Evolutionary conservation across 2,329 filamentous ascomycete species (phyloP).

Genomic region (Cladosporium sp.): DNA sequence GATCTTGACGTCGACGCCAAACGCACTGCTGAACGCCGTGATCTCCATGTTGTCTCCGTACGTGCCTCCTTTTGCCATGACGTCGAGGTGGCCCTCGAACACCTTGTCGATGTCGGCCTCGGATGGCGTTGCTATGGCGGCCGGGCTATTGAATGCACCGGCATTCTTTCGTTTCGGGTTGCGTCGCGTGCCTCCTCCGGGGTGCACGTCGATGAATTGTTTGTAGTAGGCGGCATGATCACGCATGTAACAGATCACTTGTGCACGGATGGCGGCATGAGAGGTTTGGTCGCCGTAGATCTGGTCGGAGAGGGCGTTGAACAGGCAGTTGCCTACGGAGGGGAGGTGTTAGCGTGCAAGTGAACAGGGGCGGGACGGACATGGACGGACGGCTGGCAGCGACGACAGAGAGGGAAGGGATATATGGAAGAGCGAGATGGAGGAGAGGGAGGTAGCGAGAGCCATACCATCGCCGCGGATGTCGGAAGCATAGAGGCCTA

Average conservation of each 20-base stretch:
- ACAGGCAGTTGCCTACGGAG: constrained; percentile 59
- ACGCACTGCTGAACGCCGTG: constrained; percentile 57
- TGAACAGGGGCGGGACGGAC: constrained; percentile 1
- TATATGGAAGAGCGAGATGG: background rate
- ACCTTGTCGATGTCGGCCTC: constrained; percentile 47
- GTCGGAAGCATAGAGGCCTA: constrained; percentile 53
- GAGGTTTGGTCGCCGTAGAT: constrained; percentile 55
- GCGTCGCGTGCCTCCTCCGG: constrained; percentile 49
- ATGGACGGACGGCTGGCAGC: constrained; percentile 1
- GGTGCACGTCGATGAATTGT: constrained; percentile 53
- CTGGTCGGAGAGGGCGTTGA: constrained; percentile 62
- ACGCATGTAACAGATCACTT: constrained; percentile 57
- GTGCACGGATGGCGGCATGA: constrained; percentile 52
- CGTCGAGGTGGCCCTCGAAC: constrained; percentile 51
- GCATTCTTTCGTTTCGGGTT: constrained; percentile 54
- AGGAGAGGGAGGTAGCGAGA: background rate
- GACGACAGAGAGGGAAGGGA: background rate
- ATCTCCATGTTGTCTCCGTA: constrained; percentile 65
- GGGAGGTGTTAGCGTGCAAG: constrained; percentile 15
- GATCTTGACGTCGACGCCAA: constrained; percentile 56
- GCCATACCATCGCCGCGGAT: constrained; percentile 56
- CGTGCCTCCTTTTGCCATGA: constrained; percentile 54
- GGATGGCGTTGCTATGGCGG: constrained; percentile 44
- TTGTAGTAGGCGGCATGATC: constrained; percentile 57
- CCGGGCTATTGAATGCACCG: constrained; percentile 41